Conservation (phyloP, 345 rosid genomes). For the Noccaea bulbosa region DNA sequence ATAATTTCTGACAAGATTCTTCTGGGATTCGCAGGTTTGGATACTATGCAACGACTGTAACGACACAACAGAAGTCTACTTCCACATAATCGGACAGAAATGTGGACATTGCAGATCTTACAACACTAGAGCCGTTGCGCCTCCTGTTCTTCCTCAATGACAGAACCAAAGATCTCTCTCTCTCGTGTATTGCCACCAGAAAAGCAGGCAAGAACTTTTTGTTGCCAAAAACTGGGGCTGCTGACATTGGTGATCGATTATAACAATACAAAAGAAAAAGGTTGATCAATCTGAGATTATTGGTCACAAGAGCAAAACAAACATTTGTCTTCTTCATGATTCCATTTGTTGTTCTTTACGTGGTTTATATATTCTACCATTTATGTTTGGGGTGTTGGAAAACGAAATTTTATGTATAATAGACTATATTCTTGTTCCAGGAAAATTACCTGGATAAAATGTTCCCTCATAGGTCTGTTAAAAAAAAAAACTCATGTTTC, state of each 20-base stretch:
- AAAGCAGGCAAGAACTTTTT: slow-evolving; percentile 34
- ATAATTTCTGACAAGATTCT: background rate
- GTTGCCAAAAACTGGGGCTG: slow-evolving; percentile 27
- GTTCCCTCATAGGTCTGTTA: background rate
- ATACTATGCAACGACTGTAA: slow-evolving; percentile 97
- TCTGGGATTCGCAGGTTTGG: slow-evolving; percentile 71
- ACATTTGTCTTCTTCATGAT: slow-evolving; percentile 39
- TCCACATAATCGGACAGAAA: slow-evolving; percentile 90
- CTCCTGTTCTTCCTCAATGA: slow-evolving; percentile 87
- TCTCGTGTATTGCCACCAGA: slow-evolving; percentile 16
- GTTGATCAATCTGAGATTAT: slow-evolving; percentile 11
- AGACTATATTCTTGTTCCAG: slow-evolving; percentile 16
- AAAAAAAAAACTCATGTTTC: background rate
- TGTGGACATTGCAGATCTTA: slow-evolving; percentile 93
- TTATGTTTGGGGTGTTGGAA: slow-evolving; percentile 35
- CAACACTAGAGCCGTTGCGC: slow-evolving; percentile 80
- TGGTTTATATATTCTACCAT: slow-evolving; percentile 18
- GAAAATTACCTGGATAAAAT: slow-evolving; percentile 31
- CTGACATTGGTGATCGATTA: slow-evolving; percentile 15
- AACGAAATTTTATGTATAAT: slow-evolving; percentile 28
- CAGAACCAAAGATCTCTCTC: slow-evolving; percentile 27
- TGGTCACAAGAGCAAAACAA: slow-evolving; percentile 26
- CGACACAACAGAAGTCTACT: slow-evolving; percentile 89
- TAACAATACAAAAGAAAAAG: background rate
- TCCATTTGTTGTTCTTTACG: slow-evolving; percentile 34